These are phyloP conservation scores for Scutellaria baicalensis DNA, from an alignment of 257 asterid species.

Conservation along the genomic window DNA sequence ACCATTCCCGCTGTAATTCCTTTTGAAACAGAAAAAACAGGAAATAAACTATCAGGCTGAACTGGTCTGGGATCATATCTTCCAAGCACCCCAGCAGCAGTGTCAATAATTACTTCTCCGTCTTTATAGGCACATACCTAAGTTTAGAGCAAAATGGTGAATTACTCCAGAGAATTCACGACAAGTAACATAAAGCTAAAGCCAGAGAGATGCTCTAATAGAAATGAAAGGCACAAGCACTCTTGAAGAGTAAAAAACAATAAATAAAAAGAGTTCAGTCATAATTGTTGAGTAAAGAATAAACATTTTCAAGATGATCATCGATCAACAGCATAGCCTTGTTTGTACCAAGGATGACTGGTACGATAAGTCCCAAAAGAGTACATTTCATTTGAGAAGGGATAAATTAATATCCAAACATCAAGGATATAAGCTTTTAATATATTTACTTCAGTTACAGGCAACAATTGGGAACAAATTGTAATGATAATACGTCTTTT, in stretches of 20 bases:
- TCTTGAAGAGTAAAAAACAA: background rate
- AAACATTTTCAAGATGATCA: background rate
- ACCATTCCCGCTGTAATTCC: conserved; percentile 92
- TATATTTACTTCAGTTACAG: background rate
- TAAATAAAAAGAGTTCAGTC: background rate
- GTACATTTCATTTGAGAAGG: background rate
- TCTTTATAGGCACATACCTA: conserved; percentile 98
- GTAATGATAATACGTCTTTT: background rate
- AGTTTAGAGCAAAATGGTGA: background rate
- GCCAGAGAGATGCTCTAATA: background rate
- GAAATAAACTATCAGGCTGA: conserved; percentile 94
- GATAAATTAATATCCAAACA: background rate
- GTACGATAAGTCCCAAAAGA: background rate
- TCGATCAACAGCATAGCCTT: background rate
- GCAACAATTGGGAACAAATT: background rate
- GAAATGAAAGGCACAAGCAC: background rate
- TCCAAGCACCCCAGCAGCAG: conserved; percentile 97
- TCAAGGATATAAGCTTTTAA: background rate
- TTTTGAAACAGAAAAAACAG: conserved; percentile 87
- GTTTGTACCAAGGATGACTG: background rate
- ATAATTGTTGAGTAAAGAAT: background rate
- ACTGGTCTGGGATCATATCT: conserved; percentile 98
- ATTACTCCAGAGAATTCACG: background rate
- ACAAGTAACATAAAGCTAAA: background rate
- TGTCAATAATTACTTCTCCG: conserved; percentile 93